These are phyloP conservation scores for Murraya paniculata DNA, from an alignment of 345 rosid genomes.

Conservation along the genomic window DNA sequence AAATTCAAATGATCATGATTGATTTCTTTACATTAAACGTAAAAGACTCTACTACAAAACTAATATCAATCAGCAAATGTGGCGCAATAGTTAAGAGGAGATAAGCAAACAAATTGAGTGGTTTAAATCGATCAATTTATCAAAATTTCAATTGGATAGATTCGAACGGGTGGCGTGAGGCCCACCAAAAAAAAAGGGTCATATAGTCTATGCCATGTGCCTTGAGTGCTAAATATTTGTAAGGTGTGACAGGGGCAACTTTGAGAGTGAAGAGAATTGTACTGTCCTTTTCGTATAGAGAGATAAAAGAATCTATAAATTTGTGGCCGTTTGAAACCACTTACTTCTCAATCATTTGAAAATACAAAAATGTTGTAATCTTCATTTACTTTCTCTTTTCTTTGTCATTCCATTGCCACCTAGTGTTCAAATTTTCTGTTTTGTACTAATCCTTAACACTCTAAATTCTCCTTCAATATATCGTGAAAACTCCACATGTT, in stretches of 20 bases:
- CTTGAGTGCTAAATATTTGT: neutral
- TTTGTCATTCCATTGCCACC: neutral
- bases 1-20: neutral
- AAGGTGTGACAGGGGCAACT: neutral
- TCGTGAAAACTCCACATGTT: no score
- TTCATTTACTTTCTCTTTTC: conserved; percentile 1
- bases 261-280: neutral
- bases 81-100: neutral
- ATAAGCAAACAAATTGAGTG: conserved; percentile 7
- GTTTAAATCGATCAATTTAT: neutral
- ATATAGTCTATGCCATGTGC: conserved; percentile 12
- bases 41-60: neutral
- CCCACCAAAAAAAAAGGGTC: neutral
- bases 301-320: conserved; percentile 9
- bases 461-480: no score
- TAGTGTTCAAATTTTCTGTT: no score
- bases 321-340: neutral
- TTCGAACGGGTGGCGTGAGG: conserved; percentile 6
- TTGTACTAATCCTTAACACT: no score
- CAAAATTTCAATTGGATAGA: conserved; percentile 8
- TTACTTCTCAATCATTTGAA: conserved; percentile 16
- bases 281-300: neutral
- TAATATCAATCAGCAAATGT: neutral
- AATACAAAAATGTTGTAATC: conserved; percentile 4
- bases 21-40: neutral